Base-by-base conservation (phyloP, 1,139 yeast species). In the Candida glucosophila region DNA sequence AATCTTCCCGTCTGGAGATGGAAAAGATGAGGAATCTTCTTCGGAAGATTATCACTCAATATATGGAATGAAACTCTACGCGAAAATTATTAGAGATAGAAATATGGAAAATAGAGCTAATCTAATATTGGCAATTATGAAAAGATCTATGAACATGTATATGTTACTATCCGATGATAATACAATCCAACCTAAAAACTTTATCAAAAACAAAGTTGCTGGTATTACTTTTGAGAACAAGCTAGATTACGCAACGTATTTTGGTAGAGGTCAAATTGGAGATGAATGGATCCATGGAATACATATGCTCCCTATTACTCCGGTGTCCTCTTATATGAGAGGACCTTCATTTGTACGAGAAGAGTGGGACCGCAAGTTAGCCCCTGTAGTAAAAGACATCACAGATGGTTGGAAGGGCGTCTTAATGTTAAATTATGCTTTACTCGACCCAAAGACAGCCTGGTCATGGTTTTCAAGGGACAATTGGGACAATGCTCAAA, bases 251-350 rank as follows among this genome's bases (percentile, higher is more conserved):
- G 47, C 68, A 3, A 63, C 69, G 3, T 63, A 57, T 31, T 63
- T 63, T 33, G 70, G 70, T 5, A 45, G 62, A 29, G 66, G 67
- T 3, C 49, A 61, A 1, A 49, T 60, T 27, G 62, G 49, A 3
- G 60, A 59, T 31, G 67, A 62, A 37, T 62, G 66, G 63, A 59
- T 63, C 21, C 69, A 63, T 37, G 70, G 70, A 3, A 63, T 63
- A 22, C 69, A 63, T 33, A 63, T 63, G 69, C 37, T 63, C 10
- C 70, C 70, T 4, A 59, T 59, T 12, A 63, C 68, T 0, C 67
- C 69, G 2, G 40, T 58, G 6, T 60, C 67, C 2, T 55, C 65
- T 2, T 61, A 52, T 33, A 54, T 62, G 10, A 40, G 70, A 28
- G 36, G 43, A 5, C 47, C 48, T 5, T 40, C 36, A 13, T 63